phyloP scores from a whole-genome alignment of 2,329 filamentous ascomycete genomes.

The Pyrenochaeta sp. region DNA sequence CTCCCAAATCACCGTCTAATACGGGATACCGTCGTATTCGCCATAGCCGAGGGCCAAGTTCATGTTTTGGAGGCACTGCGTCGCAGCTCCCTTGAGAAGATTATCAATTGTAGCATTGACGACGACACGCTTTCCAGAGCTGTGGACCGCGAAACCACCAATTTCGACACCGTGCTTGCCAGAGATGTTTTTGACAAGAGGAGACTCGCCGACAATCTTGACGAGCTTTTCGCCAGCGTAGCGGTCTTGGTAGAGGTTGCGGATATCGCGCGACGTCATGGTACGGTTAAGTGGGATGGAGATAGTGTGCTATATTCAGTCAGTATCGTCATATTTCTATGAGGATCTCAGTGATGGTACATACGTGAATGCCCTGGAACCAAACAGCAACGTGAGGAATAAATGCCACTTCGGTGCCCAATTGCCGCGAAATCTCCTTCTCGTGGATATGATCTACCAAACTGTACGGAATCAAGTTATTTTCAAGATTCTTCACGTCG shows the following conservation, averaged over 20 bases:
- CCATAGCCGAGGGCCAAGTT: constrained; percentile 88
- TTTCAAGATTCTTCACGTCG: constrained; percentile 79
- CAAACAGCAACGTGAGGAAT: constrained; percentile 94
- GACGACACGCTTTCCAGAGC: constrained; percentile 88
- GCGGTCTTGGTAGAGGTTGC: constrained; percentile 93
- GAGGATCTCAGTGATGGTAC: constrained; percentile 13
- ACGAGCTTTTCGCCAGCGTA: constrained; percentile 96
- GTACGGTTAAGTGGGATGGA: constrained; percentile 84
- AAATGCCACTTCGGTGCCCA: constrained; percentile 80
- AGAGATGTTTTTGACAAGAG: constrained; percentile 83
- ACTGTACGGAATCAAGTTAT: constrained; percentile 92
- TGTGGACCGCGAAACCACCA: constrained; percentile 94
- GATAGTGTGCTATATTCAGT: constrained; percentile 73
- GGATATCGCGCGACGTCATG: constrained; percentile 91
- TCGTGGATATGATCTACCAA: constrained; percentile 96
- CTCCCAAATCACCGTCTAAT: constrained; percentile 24
- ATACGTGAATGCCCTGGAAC: constrained; percentile 90
- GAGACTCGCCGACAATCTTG: constrained; percentile 88
- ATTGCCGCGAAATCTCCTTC: constrained; percentile 82
- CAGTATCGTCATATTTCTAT: neutral
- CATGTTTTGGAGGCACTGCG: constrained; percentile 95
- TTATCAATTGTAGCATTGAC: constrained; percentile 95
- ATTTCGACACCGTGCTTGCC: constrained; percentile 91
- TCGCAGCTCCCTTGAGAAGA: constrained; percentile 89
- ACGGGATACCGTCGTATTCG: constrained; percentile 87